A percentile compares a stretch with the other conserved stretches of the same genome.
phyloP scores from a whole-genome alignment of 106 monocot species.

The Dioscorea dumetorum region DNA sequence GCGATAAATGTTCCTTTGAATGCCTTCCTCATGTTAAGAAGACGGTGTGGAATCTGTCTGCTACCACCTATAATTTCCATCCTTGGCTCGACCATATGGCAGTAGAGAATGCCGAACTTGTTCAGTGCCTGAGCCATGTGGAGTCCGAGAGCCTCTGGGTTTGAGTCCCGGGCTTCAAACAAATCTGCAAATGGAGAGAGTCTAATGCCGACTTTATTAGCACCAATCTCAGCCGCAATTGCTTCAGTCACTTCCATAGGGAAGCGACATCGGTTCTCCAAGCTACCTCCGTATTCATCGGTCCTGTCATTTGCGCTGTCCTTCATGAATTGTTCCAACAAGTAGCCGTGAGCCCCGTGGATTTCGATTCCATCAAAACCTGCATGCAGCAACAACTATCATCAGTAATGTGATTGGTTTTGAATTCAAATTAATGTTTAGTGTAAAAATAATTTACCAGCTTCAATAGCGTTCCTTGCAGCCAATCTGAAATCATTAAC shows the following conservation, averaged over 20 bases:
- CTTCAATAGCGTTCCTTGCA: slow-evolving; percentile 46
- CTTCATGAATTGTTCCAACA: slow-evolving; percentile 13
- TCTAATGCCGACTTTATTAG: slow-evolving; percentile 19
- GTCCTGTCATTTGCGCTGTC: slow-evolving; percentile 11
- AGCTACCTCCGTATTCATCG: slow-evolving; percentile 16
- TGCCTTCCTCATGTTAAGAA: slow-evolving; percentile 14
- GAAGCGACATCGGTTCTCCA: slow-evolving; percentile 34
- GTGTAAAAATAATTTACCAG: slow-evolving; percentile 11
- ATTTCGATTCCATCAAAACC: slow-evolving; percentile 19
- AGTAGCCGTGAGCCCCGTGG: slow-evolving; percentile 11
- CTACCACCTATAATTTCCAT: slow-evolving; percentile 15
- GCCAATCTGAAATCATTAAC: slow-evolving; percentile 40
- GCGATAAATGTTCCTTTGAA: slow-evolving; percentile 31
- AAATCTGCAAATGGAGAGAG: slow-evolving; percentile 22
- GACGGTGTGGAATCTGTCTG: slow-evolving; percentile 10
- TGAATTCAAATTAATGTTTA: too few relatives aligned
- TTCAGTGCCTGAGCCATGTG: slow-evolving; percentile 19
- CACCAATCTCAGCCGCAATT: slow-evolving; percentile 16
- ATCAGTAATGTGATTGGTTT: neutral
- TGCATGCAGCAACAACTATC: neutral
- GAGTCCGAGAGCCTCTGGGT: slow-evolving; percentile 12
- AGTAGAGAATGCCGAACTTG: slow-evolving; percentile 20
- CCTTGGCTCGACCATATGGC: slow-evolving; percentile 26
- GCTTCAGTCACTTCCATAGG: slow-evolving; percentile 17
- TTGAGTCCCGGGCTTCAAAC: slow-evolving; percentile 16